Evolutionary conservation across 2,329 filamentous ascomycete species (phyloP).

Genomic region (Penicillium rolfsii): DNA sequence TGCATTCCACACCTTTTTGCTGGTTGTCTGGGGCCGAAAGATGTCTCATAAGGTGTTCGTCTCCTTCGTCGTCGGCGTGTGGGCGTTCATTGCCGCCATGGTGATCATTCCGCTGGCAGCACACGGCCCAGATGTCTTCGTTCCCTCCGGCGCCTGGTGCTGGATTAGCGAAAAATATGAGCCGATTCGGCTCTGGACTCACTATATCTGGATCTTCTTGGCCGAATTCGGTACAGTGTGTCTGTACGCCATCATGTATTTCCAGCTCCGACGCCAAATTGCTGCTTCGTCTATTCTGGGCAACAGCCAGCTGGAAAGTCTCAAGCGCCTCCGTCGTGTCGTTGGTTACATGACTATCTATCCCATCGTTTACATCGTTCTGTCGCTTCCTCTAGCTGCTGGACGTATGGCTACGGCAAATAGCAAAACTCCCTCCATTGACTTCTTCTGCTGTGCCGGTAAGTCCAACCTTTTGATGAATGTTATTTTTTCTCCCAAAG

Average conservation of each 20-base stretch:
- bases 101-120: conserved; percentile 52
- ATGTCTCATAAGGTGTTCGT: conserved; percentile 52
- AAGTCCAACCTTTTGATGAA: conserved; percentile 2
- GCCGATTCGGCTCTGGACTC: conserved; percentile 51
- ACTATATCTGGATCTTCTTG: conserved; percentile 59
- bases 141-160: conserved; percentile 58
- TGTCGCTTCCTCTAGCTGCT: conserved; percentile 66
- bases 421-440: conserved; percentile 38
- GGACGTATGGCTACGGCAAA: conserved; percentile 49
- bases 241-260: conserved; percentile 53
- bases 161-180: conserved; percentile 53
- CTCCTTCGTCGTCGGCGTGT: conserved; percentile 48
- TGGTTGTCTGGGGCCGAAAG: conserved; percentile 53
- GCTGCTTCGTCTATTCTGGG: conserved; percentile 42
- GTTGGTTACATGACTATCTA: conserved; percentile 54
- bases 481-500: no score
- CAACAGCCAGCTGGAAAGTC: conserved; percentile 41
- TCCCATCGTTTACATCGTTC: conserved; percentile 59
- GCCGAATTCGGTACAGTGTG: conserved; percentile 55
- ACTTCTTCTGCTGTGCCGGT: conserved; percentile 56
- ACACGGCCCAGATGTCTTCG: conserved; percentile 49
- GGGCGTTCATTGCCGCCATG: conserved; percentile 51
- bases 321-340: conserved; percentile 47
- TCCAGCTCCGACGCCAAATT: conserved; percentile 53
- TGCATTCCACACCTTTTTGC: conserved; percentile 57